A percentile compares a stretch with the other conserved stretches of the same genome.
Conservation (phyloP, 768 basidiomycete species). For the Cantharellus anzutake region DNA sequence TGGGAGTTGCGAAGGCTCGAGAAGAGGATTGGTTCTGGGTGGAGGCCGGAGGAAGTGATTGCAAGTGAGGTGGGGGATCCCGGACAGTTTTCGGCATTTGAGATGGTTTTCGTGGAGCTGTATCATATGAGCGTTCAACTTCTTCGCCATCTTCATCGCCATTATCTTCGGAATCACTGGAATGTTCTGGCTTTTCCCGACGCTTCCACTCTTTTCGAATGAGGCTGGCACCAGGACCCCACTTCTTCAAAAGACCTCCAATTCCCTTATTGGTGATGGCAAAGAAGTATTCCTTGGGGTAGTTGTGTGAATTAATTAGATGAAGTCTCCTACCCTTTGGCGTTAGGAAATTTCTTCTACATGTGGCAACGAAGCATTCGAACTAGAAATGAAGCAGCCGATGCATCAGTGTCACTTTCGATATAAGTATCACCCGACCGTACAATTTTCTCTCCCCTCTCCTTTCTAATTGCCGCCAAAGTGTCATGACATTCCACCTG, state of each 20-base stretch:
- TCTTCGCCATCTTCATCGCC: constrained; percentile 3
- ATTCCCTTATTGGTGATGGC: constrained; percentile 82
- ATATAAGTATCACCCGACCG: constrained; percentile 14
- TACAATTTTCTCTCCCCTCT: constrained; percentile 75
- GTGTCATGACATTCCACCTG: constrained; percentile 66
- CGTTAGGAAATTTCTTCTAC: constrained; percentile 39
- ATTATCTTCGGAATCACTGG: background rate
- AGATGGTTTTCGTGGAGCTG: constrained; percentile 9
- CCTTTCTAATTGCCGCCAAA: constrained; percentile 51
- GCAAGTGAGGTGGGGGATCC: background rate
- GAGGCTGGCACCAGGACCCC: constrained; percentile 74
- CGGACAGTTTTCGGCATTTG: constrained; percentile 3
- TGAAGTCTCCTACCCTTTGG: constrained; percentile 67
- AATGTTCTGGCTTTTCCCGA: constrained; percentile 15
- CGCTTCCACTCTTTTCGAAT: constrained; percentile 54
- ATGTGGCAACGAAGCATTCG: constrained; percentile 48
- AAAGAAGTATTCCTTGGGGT: constrained; percentile 82
- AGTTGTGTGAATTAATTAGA: constrained; percentile 63
- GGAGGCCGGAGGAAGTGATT: background rate
- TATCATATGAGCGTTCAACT: constrained; percentile 5
- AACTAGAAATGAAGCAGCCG: constrained; percentile 28
- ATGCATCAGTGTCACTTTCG: constrained; percentile 6
- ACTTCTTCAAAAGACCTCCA: constrained; percentile 54
- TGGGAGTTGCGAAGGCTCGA: constrained; percentile 8
- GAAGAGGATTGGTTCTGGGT: constrained; percentile 3